These are phyloP conservation scores for Quercus gilva DNA, from an alignment of 306 rosid species.

Conservation along the genomic window DNA sequence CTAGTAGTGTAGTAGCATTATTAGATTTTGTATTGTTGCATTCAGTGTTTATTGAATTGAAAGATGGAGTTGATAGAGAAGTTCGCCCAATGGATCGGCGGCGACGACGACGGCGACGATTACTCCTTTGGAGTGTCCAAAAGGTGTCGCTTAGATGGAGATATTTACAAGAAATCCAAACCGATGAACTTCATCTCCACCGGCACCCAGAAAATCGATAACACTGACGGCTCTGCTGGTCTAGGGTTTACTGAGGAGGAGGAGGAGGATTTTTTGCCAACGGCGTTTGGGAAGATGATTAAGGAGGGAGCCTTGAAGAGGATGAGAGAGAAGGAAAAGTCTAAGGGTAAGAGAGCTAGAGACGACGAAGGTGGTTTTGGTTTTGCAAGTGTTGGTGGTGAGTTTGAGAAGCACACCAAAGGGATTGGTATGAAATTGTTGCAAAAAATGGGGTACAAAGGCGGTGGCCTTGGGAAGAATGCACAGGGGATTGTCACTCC, in stretches of 20 bases:
- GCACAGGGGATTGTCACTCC: too few species aligned
- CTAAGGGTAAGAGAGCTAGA: background rate
- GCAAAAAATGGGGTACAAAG: too few species aligned
- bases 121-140: slow-evolving; percentile 24
- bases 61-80: too few species aligned
- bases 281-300: slow-evolving; percentile 78
- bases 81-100: slow-evolving; percentile 21
- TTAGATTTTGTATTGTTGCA: too few species aligned
- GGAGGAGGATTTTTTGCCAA: slow-evolving; percentile 50
- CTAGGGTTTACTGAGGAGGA: slow-evolving; percentile 42
- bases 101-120: too few species aligned
- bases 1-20: too few species aligned
- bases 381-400: slow-evolving; percentile 28
- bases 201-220: slow-evolving; percentile 57
- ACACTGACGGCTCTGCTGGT: slow-evolving; percentile 48
- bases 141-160: slow-evolving; percentile 55
- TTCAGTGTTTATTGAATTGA: too few species aligned
- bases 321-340: slow-evolving; percentile 51
- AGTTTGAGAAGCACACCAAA: too few species aligned
- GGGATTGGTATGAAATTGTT: too few species aligned
- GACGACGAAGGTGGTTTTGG: too few species aligned
- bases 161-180: slow-evolving; percentile 47
- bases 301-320: slow-evolving; percentile 84
- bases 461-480: too few species aligned
- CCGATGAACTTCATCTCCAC: slow-evolving; percentile 85